These are phyloP conservation scores for Aspergillus luchuensis DNA, from an alignment of 2,329 filamentous ascomycete species.

Conservation along the genomic window DNA sequence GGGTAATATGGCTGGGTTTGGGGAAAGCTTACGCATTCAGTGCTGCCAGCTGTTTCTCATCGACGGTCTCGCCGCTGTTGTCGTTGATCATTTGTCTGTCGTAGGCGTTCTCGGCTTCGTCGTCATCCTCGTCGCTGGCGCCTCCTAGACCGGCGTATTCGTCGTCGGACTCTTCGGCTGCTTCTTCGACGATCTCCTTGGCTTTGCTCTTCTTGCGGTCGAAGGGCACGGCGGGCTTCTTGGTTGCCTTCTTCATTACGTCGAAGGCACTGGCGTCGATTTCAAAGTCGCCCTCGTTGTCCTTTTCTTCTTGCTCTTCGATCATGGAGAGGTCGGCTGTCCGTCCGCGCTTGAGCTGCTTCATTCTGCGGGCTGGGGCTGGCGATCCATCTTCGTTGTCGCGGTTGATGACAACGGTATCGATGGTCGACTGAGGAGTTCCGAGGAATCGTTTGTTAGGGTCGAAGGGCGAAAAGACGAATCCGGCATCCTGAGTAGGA, in stretches of 20 bases:
- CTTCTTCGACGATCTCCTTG: slow-evolving; percentile 84
- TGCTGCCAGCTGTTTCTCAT: slow-evolving; percentile 80
- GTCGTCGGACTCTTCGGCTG: slow-evolving; percentile 96
- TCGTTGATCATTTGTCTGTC: slow-evolving; percentile 91
- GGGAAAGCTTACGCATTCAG: slow-evolving; percentile 75
- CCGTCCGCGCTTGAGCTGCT: slow-evolving; percentile 53
- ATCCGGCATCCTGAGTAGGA: slow-evolving; percentile 78
- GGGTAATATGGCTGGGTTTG: neutral
- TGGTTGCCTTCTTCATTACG: slow-evolving; percentile 67
- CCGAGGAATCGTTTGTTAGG: slow-evolving; percentile 65
- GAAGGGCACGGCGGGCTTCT: slow-evolving; percentile 59
- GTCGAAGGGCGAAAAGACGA: slow-evolving; percentile 71
- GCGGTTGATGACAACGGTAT: slow-evolving; percentile 61
- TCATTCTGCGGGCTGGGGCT: slow-evolving; percentile 61
- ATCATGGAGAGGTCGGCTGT: slow-evolving; percentile 50
- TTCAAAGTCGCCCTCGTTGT: slow-evolving; percentile 40
- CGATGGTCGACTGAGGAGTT: slow-evolving; percentile 67
- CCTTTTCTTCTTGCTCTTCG: slow-evolving; percentile 42
- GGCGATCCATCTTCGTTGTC: slow-evolving; percentile 60
- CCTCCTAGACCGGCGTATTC: slow-evolving; percentile 95
- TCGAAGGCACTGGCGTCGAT: slow-evolving; percentile 62
- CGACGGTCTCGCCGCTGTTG: slow-evolving; percentile 70
- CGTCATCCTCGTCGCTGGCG: slow-evolving; percentile 80
- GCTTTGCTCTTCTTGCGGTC: slow-evolving; percentile 87
- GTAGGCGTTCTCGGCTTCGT: slow-evolving; percentile 68